Base-by-base conservation (phyloP, 805 yeast species). In the Candida koratica region DNA sequence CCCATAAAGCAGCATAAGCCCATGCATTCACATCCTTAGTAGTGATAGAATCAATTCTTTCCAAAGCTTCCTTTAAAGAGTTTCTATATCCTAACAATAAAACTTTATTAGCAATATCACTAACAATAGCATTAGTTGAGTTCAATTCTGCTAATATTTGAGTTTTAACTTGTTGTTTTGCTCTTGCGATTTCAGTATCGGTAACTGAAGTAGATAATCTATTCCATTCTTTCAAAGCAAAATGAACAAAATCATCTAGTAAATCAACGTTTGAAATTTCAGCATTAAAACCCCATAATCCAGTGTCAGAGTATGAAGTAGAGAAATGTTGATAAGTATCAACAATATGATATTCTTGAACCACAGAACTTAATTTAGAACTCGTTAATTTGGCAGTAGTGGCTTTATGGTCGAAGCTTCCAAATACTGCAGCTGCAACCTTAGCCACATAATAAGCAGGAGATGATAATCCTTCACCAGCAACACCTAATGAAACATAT, bases 201-300 rank as follows among this genome's bases (percentile, higher is more conserved):
- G 86, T 73, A 55, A 84, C 66, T 16, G 89, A 79, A 49, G 81
- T 67, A 15, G 89, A 71, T 61, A 83, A 73, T 73, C 93, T 79
- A 74, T 83, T 84, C 93, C 94, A 84, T 71, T 84, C 84, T 64
- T 82, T 84, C 64, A 84, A 69, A 41, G 86, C 71, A 68, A 84
- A 84, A 64, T 84, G 95, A 44, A 79, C 71, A 46, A 82, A 73
- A 58, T 84, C 95, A 62, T 84, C 94, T 48, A 84, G 66, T 51
- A 67, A 65, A 26, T 46, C 60, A 47, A 80, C 58, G 63, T 81
- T 76, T 41, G 80, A 65, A 46, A 81, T 71, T 56, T 74, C 78
- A 44, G 85, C 71, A 60, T 74, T 68, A 68, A 81, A 79, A 58
- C 95, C 95, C 86, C 89, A 84, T 60, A 84, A 73, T 58, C 93